phyloP scores from a whole-genome alignment of 345 rosid species.

The Aegle marmelos region DNA sequence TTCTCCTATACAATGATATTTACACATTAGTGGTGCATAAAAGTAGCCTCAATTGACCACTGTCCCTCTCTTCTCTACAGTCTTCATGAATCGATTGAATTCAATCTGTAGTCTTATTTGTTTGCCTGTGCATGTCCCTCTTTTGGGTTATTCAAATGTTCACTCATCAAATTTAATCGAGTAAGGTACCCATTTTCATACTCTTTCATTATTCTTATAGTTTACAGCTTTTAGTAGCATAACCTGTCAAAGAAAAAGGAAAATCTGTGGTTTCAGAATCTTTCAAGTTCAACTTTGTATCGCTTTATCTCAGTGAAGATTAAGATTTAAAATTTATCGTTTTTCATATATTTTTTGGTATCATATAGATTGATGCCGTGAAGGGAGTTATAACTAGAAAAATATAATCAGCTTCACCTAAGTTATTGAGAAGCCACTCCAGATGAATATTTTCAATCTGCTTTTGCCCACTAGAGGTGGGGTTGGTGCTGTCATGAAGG shows the following conservation, averaged over 20 bases:
- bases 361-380: neutral
- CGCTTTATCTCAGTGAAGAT: no score
- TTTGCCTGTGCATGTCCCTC: neutral
- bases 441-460: constrained; percentile 36
- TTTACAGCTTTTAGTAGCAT: neutral
- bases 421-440: neutral
- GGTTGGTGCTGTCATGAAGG: constrained; percentile 15
- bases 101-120: neutral
- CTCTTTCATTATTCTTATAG: neutral
- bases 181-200: neutral
- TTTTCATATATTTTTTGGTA: neutral
- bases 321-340: neutral
- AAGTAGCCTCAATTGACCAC: neutral
- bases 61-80: neutral
- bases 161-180: neutral
- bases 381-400: neutral
- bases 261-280: neutral
- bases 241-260: neutral
- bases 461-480: constrained; percentile 19
- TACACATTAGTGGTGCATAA: no score
- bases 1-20: no score
- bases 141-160: neutral
- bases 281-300: neutral
- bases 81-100: neutral
- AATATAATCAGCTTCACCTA: neutral